Conservation (phyloP, 1,139 yeast genomes). For the Candida labiduridarum region DNA sequence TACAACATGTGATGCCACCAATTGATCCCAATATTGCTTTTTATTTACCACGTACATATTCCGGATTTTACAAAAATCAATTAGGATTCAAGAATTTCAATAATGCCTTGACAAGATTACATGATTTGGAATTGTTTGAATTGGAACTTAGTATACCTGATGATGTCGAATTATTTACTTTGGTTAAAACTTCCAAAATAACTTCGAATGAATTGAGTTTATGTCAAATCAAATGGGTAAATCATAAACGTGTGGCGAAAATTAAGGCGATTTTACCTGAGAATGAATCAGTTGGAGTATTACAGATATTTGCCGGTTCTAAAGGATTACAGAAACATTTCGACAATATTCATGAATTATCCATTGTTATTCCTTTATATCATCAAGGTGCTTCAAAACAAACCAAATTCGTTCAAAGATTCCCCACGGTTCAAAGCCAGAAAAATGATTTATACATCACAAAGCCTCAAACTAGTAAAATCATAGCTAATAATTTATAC, state of each 20-base stretch:
- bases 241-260: slow-evolving; percentile 65
- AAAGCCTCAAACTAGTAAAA: slow-evolving; percentile 76
- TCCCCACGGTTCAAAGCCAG: slow-evolving; percentile 70
- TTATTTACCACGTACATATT: slow-evolving; percentile 81
- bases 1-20: slow-evolving; percentile 87
- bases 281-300: slow-evolving; percentile 64
- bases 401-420: slow-evolving; percentile 65
- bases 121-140: slow-evolving; percentile 79
- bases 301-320: slow-evolving; percentile 74
- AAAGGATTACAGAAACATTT: slow-evolving; percentile 63
- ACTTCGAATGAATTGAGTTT: slow-evolving; percentile 60
- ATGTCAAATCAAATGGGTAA: slow-evolving; percentile 75
- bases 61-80: slow-evolving; percentile 67
- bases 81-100: slow-evolving; percentile 68
- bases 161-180: slow-evolving; percentile 64
- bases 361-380: slow-evolving; percentile 75
- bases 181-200: slow-evolving; percentile 54
- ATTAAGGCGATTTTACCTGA: slow-evolving; percentile 83
- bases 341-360: slow-evolving; percentile 66
- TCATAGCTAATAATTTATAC: slow-evolving; percentile 61
- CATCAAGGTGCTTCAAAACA: slow-evolving; percentile 70
- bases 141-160: slow-evolving; percentile 71
- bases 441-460: slow-evolving; percentile 76
- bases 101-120: slow-evolving; percentile 72
- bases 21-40: slow-evolving; percentile 77